Conservation (phyloP, 2,329 filamentous ascomycete genomes). For the Phoma herbarum region DNA sequence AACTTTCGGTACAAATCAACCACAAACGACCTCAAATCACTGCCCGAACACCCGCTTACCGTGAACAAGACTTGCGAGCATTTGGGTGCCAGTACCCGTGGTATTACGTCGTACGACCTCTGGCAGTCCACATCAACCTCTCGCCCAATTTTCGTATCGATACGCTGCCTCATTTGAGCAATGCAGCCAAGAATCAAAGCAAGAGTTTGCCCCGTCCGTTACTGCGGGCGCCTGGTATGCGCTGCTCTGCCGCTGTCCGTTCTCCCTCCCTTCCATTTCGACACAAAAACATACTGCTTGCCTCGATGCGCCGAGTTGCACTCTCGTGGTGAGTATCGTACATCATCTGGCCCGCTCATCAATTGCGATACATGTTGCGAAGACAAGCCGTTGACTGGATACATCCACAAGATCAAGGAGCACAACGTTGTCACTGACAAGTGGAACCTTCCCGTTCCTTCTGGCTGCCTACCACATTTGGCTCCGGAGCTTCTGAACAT, state of each 20-base stretch:
- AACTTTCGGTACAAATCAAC: background rate
- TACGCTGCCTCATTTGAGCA: background rate
- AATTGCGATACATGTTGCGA: conserved; percentile 3
- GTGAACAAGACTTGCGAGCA: background rate
- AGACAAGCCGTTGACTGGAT: conserved; percentile 2
- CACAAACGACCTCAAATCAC: background rate
- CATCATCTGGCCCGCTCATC: background rate
- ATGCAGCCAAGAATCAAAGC: background rate
- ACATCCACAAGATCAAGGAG: background rate
- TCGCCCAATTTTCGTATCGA: background rate
- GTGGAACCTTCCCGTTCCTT: background rate
- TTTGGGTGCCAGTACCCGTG: background rate
- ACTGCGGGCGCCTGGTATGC: conserved; percentile 6
- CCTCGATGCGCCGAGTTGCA: conserved; percentile 1
- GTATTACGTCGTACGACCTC: background rate
- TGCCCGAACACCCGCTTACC: background rate
- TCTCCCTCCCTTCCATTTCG: background rate
- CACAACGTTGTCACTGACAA: background rate
- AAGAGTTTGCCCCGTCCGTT: background rate
- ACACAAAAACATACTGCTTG: conserved; percentile 3
- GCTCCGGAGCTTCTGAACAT: background rate
- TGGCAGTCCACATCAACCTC: background rate
- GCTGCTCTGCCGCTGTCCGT: conserved; percentile 1
- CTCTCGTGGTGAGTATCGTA: background rate
- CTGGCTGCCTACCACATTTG: conserved; percentile 7